phyloP scores from a whole-genome alignment of 2,329 filamentous ascomycete genomes.

The Aspergillus versicolor region DNA sequence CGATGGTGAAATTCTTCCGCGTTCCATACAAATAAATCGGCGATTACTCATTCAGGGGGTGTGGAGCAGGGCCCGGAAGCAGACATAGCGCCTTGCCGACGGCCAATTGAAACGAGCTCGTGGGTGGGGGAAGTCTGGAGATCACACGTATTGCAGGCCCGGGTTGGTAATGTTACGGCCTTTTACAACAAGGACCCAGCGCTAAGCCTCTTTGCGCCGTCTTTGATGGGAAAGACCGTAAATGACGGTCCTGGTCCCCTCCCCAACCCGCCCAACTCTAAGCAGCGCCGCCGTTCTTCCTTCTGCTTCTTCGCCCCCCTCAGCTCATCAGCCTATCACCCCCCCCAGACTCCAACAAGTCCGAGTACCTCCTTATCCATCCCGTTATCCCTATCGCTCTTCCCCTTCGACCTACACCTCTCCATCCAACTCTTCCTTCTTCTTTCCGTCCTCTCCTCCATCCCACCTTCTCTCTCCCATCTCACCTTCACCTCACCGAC shows the following conservation, averaged over 20 bases:
- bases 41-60: constrained; percentile 21
- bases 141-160: constrained; percentile 15
- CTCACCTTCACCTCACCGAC: constrained; percentile 13
- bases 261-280: constrained; percentile 9
- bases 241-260: constrained; percentile 4
- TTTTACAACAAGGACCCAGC: constrained; percentile 23
- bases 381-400: constrained; percentile 11
- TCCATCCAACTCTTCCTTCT: constrained; percentile 19
- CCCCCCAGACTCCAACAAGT: neutral
- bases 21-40: constrained; percentile 7
- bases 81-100: constrained; percentile 7
- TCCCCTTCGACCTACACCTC: constrained; percentile 18
- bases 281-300: constrained; percentile 19
- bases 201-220: neutral
- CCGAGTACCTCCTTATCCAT: constrained; percentile 17
- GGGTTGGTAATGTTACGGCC: neutral
- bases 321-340: constrained; percentile 11
- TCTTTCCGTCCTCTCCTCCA: constrained; percentile 20
- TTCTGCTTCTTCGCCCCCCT: constrained; percentile 12
- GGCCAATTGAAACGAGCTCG: constrained; percentile 5
- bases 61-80: constrained; percentile 18
- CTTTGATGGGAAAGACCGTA: neutral
- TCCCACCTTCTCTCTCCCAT: constrained; percentile 14
- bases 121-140: constrained; percentile 14
- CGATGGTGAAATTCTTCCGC: constrained; percentile 6